Percentiles rank a stretch among this genome's conserved stretches.
These are phyloP conservation scores for Hirschfeldia incana DNA, from an alignment of 345 rosid species.

Conservation along the genomic window DNA sequence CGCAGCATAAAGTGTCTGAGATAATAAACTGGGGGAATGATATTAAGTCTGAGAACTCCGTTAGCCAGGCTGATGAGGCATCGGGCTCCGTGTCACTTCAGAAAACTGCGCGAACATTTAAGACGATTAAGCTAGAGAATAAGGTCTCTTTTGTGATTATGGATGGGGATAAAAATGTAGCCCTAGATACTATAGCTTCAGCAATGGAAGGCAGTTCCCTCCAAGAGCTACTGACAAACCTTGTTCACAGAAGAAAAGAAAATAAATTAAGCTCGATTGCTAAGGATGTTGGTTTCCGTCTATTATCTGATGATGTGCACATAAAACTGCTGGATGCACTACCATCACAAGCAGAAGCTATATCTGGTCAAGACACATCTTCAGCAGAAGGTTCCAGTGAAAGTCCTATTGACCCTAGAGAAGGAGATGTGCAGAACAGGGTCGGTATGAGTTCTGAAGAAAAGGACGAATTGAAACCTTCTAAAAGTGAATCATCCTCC, in stretches of 20 bases:
- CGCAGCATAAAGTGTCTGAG: constrained; percentile 43
- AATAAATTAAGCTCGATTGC: constrained; percentile 70
- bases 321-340: constrained; percentile 47
- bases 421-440: constrained; percentile 35
- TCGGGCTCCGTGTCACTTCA: constrained; percentile 48
- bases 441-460: constrained; percentile 33
- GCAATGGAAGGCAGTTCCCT: constrained; percentile 66
- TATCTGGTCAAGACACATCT: constrained; percentile 42
- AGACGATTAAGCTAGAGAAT: constrained; percentile 52
- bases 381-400: constrained; percentile 42
- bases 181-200: constrained; percentile 52
- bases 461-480: constrained; percentile 34
- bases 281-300: constrained; percentile 82
- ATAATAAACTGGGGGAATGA: constrained; percentile 34
- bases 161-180: constrained; percentile 61
- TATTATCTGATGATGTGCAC: constrained; percentile 71
- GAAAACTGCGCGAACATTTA: constrained; percentile 43
- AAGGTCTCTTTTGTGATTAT: constrained; percentile 71
- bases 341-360: constrained; percentile 46
- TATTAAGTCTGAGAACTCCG: constrained; percentile 40
- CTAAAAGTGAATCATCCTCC: constrained; percentile 41
- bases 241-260: constrained; percentile 68
- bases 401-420: constrained; percentile 31
- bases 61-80: constrained; percentile 42
- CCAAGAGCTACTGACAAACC: constrained; percentile 61